A percentile compares a stretch with the other conserved stretches of the same genome.
Evolutionary conservation across 164 flowering plant genomes (phyloP).

Genomic region (Pachysandra terminalis): DNA sequence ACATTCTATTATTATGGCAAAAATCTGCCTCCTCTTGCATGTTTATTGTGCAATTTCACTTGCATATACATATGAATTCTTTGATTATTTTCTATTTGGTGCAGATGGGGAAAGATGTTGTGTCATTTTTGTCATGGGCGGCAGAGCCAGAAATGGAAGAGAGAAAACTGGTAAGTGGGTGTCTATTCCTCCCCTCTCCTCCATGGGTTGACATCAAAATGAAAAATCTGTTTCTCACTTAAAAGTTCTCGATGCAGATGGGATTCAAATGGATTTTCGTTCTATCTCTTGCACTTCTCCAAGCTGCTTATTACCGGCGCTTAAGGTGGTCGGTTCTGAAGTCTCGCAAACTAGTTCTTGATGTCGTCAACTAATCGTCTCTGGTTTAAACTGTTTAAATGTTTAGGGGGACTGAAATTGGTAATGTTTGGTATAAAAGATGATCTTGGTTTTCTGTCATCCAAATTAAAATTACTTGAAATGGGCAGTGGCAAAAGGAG

Average conservation of each 20-base stretch:
- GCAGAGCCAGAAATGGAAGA: constrained; percentile 98
- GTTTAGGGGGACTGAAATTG: not conserved
- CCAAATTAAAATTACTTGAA: not conserved
- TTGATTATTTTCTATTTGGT: constrained; percentile 1
- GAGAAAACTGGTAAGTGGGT: constrained; percentile 60
- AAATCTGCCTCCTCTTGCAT: too few species aligned
- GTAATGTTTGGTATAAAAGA: not conserved
- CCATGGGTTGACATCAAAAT: too few species aligned
- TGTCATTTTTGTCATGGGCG: constrained; percentile 77
- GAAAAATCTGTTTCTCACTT: too few species aligned
- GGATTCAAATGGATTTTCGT: constrained; percentile 81
- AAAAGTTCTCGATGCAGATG: too few species aligned
- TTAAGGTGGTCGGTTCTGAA: constrained; percentile 67
- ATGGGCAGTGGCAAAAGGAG: not conserved
- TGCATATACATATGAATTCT: not conserved
- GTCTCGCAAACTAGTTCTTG: constrained; percentile 68
- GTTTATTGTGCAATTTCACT: not conserved
- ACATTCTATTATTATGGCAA: not conserved
- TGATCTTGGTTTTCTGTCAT: not conserved
- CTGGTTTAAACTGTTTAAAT: not conserved
- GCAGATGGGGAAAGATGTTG: constrained; percentile 93
- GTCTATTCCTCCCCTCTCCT: too few species aligned
- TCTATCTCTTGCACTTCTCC: constrained; percentile 65
- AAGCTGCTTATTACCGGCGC: constrained; percentile 70
- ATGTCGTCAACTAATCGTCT: constrained; percentile 52